Conservation (phyloP, 2,329 filamentous ascomycete genomes). For the Aureobasidium vineae region DNA sequence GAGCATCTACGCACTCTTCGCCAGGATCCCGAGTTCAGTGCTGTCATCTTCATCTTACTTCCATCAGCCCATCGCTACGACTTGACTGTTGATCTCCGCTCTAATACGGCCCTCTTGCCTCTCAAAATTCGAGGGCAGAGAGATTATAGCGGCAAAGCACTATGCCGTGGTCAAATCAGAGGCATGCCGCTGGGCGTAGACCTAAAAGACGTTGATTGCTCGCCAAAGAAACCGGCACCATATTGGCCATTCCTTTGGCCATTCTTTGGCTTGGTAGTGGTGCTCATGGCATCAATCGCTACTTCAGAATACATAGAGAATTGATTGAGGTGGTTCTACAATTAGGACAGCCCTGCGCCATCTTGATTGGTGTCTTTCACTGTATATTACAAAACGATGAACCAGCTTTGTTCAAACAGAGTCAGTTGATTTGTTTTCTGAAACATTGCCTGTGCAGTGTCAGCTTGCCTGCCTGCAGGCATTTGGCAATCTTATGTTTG, state of each 20-base stretch:
- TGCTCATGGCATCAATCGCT: neutral
- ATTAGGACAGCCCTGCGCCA: neutral
- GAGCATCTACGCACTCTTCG: constrained; percentile 8
- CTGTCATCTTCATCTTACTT: constrained; percentile 1
- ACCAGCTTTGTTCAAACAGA: neutral
- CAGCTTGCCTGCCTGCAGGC: neutral
- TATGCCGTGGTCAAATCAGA: neutral
- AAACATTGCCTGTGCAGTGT: neutral
- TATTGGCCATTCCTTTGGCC: neutral
- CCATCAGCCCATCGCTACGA: constrained; percentile 12
- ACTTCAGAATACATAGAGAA: neutral
- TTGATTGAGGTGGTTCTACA: neutral
- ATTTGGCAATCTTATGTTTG: neutral
- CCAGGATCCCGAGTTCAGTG: neutral
- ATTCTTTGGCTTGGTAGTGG: neutral
- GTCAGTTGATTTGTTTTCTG: neutral
- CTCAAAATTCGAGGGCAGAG: constrained; percentile 10
- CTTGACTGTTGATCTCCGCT: neutral
- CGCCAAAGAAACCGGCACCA: neutral
- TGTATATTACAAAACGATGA: neutral
- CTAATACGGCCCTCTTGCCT: constrained; percentile 3
- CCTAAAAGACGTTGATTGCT: neutral
- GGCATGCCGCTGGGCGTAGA: neutral
- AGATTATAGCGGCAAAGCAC: neutral
- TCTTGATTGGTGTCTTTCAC: neutral